Evolutionary conservation across 331 rosid genomes (phyloP).

Genomic region (Malus hybrid): DNA sequence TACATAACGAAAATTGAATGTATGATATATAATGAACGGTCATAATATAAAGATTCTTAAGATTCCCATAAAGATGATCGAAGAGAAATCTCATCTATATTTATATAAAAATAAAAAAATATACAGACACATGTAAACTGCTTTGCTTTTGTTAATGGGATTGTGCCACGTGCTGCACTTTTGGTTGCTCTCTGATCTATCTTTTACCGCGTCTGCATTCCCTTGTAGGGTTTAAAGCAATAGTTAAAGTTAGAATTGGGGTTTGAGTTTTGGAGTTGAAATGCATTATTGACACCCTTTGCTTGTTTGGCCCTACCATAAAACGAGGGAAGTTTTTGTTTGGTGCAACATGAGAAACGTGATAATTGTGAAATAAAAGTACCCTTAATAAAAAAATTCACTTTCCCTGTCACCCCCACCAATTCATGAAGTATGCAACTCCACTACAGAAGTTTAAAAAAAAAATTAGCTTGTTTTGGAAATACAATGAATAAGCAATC

Average conservation of each 20-base stretch:
- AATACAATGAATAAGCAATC: not conserved
- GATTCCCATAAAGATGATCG: too few relatives aligned
- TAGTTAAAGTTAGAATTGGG: too few relatives aligned
- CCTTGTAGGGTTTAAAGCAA: not conserved
- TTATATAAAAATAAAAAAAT: too few relatives aligned
- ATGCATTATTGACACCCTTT: not conserved
- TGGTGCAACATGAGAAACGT: slow-evolving; percentile 18
- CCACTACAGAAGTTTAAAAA: not conserved
- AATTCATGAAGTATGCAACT: not conserved
- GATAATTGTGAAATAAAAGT: not conserved
- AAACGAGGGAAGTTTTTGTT: not conserved
- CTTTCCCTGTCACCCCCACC: not conserved
- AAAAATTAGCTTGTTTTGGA: too few relatives aligned
- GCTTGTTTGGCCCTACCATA: slow-evolving; percentile 17
- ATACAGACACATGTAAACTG: not conserved
- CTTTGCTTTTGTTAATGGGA: not conserved
- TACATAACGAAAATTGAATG: too few relatives aligned
- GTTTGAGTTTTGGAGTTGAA: too few relatives aligned
- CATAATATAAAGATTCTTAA: too few relatives aligned
- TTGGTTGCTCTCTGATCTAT: not conserved
- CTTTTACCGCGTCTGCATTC: not conserved
- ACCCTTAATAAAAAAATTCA: not conserved
- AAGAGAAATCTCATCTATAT: too few relatives aligned
- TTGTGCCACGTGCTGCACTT: not conserved
- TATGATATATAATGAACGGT: too few relatives aligned